Evolutionary conservation across 2,329 filamentous ascomycete species (phyloP), one percentile per base, ranked within the genome.

Genomic region (Hysterium pulicare): DNA sequence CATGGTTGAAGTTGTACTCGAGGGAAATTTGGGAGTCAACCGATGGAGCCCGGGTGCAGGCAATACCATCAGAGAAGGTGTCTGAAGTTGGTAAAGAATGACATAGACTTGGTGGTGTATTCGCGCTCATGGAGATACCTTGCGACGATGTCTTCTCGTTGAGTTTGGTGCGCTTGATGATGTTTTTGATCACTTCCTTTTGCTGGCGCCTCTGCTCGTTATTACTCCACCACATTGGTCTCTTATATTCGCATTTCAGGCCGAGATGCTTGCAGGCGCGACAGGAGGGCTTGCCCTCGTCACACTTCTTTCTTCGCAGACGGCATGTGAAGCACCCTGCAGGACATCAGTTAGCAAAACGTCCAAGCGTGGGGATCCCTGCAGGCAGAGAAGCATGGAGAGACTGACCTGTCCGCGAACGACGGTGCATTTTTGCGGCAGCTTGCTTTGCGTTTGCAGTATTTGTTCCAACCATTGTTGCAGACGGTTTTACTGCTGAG

Each of bases 141-240:
- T 77, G 71, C 40, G 82, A 77, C n/a, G n/a, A n/a, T 40, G 81
- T 76, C 81, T 95, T 95, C 71, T 96, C 91, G 20, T 84, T 83
- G 54, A 94, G 78, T 79, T 97, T 97, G 65, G 93, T 97, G 65
- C 85, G 82, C 81, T 95, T 96, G 76, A 98, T 97, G 69, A 91
- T 88, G 70, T 86, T 85, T 78, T 98, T 98, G 77, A 98, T 95
- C 55, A 84, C 75, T 64, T 97, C 93, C 73, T 97, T 98, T 67
- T 96, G 89, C 43, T 83, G 74, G 57, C 85, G 82, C 55, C 93
- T 79, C 61, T 86, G 82, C 50, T 95, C 90, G 61, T 87, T 86
- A 76, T 93, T 96, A 71, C 85, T 87, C 93, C 93, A 98, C 93
- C 93, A 98, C 71, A 87, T 82, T 28, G 93, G 93, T 62, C 90